Conservation (phyloP, 139 green algal species). For the Trebouxia sp. region DNA sequence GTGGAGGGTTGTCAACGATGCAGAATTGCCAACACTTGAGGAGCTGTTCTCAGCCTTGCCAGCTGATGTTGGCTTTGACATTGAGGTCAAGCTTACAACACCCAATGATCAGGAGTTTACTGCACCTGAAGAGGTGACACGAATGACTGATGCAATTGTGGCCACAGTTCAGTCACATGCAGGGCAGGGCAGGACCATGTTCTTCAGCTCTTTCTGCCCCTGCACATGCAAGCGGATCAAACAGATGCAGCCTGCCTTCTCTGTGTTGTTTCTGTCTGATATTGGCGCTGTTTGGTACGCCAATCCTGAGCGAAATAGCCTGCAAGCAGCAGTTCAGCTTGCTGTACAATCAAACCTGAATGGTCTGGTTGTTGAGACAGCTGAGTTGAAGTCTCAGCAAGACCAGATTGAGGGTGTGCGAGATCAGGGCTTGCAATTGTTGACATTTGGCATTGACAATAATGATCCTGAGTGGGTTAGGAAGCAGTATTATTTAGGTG, state of each 20-base stretch:
- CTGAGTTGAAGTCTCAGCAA: constrained; percentile 36
- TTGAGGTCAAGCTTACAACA: constrained; percentile 89
- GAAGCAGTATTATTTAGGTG: constrained; percentile 64
- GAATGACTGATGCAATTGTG: constrained; percentile 51
- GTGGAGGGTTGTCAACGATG: constrained; percentile 53
- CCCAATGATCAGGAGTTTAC: constrained; percentile 56
- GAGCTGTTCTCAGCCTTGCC: constrained; percentile 54
- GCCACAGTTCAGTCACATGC: constrained; percentile 32
- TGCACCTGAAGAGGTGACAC: constrained; percentile 59
- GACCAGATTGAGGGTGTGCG: constrained; percentile 43
- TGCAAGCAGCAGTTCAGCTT: constrained; percentile 66
- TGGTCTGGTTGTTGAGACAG: constrained; percentile 72
- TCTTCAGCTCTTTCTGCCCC: constrained; percentile 87
- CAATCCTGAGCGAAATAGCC: constrained; percentile 69
- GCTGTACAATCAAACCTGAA: constrained; percentile 53
- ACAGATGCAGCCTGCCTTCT: constrained; percentile 42
- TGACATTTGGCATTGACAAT: constrained; percentile 84
- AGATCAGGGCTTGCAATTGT: constrained; percentile 55
- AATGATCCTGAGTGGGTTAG: constrained; percentile 67
- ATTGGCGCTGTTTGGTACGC: constrained; percentile 60
- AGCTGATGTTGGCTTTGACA: constrained; percentile 71
- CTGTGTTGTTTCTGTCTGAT: constrained; percentile 81
- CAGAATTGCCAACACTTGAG: constrained; percentile 72
- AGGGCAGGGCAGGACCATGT: constrained; percentile 41
- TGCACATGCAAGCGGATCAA: constrained; percentile 71